phyloP scores from a whole-genome alignment of 2,329 filamentous ascomycete genomes.

The Hymenoscyphus scutula region DNA sequence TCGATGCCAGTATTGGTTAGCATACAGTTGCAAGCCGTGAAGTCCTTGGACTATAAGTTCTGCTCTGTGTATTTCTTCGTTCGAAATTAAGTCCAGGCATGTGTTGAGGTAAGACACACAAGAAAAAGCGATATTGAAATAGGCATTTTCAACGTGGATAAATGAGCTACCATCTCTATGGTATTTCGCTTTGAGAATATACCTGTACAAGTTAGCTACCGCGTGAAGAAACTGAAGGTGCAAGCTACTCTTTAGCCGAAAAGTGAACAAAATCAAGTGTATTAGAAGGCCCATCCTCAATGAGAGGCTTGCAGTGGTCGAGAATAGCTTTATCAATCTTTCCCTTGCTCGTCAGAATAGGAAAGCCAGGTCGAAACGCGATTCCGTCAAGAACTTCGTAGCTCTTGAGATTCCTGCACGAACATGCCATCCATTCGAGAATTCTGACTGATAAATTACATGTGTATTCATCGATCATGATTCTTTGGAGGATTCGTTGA shows the following conservation, averaged over 20 bases:
- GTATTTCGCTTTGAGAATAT: constrained; percentile 14
- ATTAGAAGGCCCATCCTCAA: constrained; percentile 15
- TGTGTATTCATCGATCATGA: constrained; percentile 3
- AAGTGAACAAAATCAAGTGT: constrained; percentile 21
- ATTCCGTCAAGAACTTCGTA: constrained; percentile 20
- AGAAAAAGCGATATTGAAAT: constrained; percentile 17
- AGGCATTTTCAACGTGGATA: constrained; percentile 6
- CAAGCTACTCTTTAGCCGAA: constrained; percentile 18
- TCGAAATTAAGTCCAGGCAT: not conserved
- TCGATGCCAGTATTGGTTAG: constrained; percentile 11
- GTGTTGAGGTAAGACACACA: constrained; percentile 11
- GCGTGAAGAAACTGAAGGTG: not conserved
- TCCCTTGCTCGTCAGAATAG: constrained; percentile 5
- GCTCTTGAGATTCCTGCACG: constrained; percentile 13
- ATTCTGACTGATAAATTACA: constrained; percentile 8
- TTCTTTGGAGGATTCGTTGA: constrained; percentile 14
- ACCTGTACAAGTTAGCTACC: constrained; percentile 9
- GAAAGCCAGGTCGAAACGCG: constrained; percentile 1
- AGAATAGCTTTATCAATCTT: constrained; percentile 11
- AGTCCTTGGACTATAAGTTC: constrained; percentile 11
- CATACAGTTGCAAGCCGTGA: constrained; percentile 17
- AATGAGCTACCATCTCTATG: constrained; percentile 9
- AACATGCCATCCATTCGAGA: constrained; percentile 20
- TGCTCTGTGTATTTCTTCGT: not conserved
- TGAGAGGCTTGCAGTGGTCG: constrained; percentile 18